A percentile compares a stretch with the other conserved stretches of the same genome.
These are phyloP conservation scores for Candida insectalens DNA, from an alignment of 805 yeast species.

Conservation along the genomic window DNA sequence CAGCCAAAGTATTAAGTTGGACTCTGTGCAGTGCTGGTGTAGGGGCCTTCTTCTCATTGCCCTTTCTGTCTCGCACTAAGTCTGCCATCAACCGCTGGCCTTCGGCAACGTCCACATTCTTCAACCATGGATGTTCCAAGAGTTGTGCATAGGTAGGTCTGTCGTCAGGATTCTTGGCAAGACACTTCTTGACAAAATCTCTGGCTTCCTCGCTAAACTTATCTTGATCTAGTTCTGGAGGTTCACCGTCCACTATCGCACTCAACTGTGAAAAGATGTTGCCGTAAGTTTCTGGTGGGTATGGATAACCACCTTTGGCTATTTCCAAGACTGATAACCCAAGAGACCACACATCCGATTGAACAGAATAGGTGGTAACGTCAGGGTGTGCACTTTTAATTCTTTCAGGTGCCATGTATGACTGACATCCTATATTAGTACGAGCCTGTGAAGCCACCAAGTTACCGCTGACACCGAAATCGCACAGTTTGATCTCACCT, in stretches of 20 bases:
- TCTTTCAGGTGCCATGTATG: slow-evolving; percentile 98
- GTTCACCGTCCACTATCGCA: slow-evolving; percentile 94
- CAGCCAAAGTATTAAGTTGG: slow-evolving; percentile 1
- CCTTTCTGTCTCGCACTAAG: slow-evolving; percentile 23
- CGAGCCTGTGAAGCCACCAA: slow-evolving; percentile 90
- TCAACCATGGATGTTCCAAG: slow-evolving; percentile 78
- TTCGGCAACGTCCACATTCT: slow-evolving; percentile 32
- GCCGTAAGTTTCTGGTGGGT: slow-evolving; percentile 86
- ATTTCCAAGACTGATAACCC: slow-evolving; percentile 83
- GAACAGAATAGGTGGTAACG: slow-evolving; percentile 78
- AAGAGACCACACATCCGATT: slow-evolving; percentile 91
- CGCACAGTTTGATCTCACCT: slow-evolving; percentile 90
- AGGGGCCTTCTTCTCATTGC: slow-evolving; percentile 10
- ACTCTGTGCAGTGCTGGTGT: slow-evolving; percentile 1
- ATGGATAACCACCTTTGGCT: slow-evolving; percentile 90
- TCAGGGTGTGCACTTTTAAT: slow-evolving; percentile 69
- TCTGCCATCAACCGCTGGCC: slow-evolving; percentile 19
- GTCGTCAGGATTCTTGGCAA: slow-evolving; percentile 69
- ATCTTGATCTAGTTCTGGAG: slow-evolving; percentile 64
- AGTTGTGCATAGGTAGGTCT: slow-evolving; percentile 77
- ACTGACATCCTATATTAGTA: slow-evolving; percentile 95
- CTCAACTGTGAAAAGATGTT: slow-evolving; percentile 87
- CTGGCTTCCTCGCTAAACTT: slow-evolving; percentile 68
- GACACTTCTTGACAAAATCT: slow-evolving; percentile 66
- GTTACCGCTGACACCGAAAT: slow-evolving; percentile 94